Conservation (phyloP, 169 alveolate genomes). For the Eimeria sp. region DNA sequence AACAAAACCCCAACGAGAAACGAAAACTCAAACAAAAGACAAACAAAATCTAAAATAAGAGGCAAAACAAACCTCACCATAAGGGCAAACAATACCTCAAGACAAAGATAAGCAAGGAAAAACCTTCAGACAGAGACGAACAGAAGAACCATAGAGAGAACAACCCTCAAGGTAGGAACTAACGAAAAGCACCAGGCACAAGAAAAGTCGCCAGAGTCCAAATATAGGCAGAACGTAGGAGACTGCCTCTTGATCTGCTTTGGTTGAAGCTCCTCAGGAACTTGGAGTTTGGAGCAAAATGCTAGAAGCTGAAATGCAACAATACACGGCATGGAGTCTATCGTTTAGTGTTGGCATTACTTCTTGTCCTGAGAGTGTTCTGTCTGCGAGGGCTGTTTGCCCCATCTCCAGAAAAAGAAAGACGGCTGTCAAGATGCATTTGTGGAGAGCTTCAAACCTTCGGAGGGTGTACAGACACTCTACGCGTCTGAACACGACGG, state of each 20-base stretch:
- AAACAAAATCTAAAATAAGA: background rate
- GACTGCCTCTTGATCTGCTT: background rate
- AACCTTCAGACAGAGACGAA: background rate
- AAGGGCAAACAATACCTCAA: background rate
- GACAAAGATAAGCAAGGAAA: background rate
- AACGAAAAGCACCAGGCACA: background rate
- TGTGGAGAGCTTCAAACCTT: background rate
- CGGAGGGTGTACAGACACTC: background rate
- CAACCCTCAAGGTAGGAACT: background rate
- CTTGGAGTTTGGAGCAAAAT: background rate
- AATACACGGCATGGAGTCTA: background rate
- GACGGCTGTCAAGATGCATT: constrained; percentile 7
- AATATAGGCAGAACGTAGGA: background rate
- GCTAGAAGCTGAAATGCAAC: background rate
- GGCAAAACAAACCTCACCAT: background rate
- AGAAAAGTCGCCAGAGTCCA: background rate
- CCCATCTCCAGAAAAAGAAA: constrained; percentile 15
- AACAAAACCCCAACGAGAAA: background rate
- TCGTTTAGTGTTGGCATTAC: background rate
- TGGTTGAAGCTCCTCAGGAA: background rate
- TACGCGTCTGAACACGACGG: background rate
- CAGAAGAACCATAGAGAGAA: background rate
- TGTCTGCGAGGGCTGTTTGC: constrained; percentile 3
- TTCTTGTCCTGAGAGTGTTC: constrained; percentile 55
- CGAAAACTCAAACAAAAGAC: background rate